Evolutionary conservation across 352 stramenopile species (phyloP), one percentile per base, ranked within the genome.

Genomic region (Globisporangium perplexum): DNA sequence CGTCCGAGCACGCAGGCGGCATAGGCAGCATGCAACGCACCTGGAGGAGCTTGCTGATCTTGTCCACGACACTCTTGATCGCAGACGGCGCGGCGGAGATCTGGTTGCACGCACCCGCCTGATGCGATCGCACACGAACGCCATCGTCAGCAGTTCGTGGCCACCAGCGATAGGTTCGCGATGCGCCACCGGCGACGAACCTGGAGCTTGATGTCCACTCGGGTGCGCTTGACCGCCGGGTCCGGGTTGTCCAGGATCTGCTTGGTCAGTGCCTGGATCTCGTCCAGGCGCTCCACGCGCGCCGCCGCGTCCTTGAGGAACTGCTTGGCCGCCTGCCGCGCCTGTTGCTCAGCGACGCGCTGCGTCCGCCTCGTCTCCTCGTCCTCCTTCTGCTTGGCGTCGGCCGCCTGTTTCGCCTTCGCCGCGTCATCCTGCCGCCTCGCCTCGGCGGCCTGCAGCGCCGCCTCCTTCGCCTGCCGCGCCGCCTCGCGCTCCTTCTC

Each of bases 21-120:
- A n/a, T n/a, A n/a, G n/a, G n/a, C n/a, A n/a, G n/a, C 17, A 11
- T 43, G 4, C 38, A 43, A 42, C 15, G 43, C 44, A 86, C 74
- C 66, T 83, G 72, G 30, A 90, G 63, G 1, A 92, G 65, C 22
- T 67, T 54, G 36, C 79, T 70, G 47, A 92, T 82, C 57, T 90
- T 92, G 63, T 66, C 66, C 22, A 92, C 79, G 7, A 89, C 77
- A 28, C 56, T 64, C 24, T 69, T 69, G 47, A 92, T 87, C 20
- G 67, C 70, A 7, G 79, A 89, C 5, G 79, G 82, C 8, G 79
- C 65, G 7, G 82, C 73, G 0, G 82, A 81, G 52, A 92, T 89
- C 66, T 92, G 82, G 47, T 92, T 92, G 47, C 82, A 92, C n/a
- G 63, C 77, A 43, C 79, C 82, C 43, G 77, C 82, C 77, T 88